Conservation (phyloP, 2,329 filamentous ascomycete genomes). For the Lithohypha guttulata region DNA sequence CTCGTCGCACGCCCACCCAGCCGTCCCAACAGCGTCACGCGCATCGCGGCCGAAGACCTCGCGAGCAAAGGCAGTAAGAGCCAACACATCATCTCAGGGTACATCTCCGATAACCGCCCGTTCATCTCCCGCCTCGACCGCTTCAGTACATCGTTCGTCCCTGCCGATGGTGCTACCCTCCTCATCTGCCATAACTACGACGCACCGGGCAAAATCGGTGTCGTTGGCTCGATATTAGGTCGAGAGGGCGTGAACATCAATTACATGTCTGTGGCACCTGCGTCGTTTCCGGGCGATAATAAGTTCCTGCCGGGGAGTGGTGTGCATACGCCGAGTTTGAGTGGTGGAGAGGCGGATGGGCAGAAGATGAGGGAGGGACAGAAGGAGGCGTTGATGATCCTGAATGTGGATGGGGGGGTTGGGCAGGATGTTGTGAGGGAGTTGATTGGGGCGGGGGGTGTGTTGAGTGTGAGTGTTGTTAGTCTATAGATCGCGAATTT, state of each 20-base stretch:
- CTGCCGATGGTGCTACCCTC: conserved; percentile 51
- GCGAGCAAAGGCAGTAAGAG: conserved; percentile 22
- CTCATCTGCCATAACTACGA: conserved; percentile 77
- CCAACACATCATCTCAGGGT: conserved; percentile 42
- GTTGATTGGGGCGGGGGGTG: conserved; percentile 40
- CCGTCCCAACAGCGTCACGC: conserved; percentile 29
- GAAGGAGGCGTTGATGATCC: conserved; percentile 66
- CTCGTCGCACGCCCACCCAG: conserved; percentile 43
- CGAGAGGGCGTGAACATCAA: conserved; percentile 64
- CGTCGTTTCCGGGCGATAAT: conserved; percentile 11
- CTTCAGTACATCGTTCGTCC: conserved; percentile 63
- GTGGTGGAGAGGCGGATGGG: conserved; percentile 23
- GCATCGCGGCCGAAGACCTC: conserved; percentile 17
- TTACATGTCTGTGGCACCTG: conserved; percentile 63
- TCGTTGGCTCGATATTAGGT: conserved; percentile 61
- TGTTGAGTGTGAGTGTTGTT: conserved; percentile 44
- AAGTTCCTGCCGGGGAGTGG: conserved; percentile 6
- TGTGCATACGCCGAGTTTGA: conserved; percentile 18
- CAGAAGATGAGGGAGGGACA: conserved; percentile 6
- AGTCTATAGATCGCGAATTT: too few relatives aligned
- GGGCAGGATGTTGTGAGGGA: conserved; percentile 43
- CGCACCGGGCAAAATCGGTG: conserved; percentile 70
- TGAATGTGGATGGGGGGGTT: conserved; percentile 60
- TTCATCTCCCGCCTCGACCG: conserved; percentile 64
- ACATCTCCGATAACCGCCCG: conserved; percentile 27